phyloP scores from a whole-genome alignment of 345 rosid genomes.

The Aquilaria yunnanensis region DNA sequence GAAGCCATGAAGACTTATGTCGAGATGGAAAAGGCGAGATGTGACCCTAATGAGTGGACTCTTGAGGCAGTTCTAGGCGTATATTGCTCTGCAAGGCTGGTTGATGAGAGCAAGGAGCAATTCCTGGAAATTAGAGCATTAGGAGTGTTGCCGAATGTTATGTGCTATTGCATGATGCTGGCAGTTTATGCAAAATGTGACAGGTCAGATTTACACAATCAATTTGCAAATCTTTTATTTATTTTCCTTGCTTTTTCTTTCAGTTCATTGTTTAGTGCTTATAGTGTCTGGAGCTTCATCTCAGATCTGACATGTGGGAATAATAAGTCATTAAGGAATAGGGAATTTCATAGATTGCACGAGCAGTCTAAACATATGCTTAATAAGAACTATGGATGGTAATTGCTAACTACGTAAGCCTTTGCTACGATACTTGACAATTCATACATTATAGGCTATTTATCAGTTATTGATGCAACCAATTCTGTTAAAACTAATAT shows the following conservation, averaged over 20 bases:
- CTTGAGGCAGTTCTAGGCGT: constrained; percentile 88
- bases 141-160: constrained; percentile 76
- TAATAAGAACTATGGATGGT: no score
- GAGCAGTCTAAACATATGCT: no score
- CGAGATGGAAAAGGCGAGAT: constrained; percentile 81
- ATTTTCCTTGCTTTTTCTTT: background rate
- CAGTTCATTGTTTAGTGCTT: constrained; percentile 1
- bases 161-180: constrained; percentile 91
- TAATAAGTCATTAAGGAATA: no score
- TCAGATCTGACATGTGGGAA: no score
- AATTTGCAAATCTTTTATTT: constrained; percentile 2
- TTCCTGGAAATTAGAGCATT: constrained; percentile 80
- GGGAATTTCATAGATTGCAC: no score
- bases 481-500: no score
- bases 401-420: no score
- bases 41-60: constrained; percentile 78
- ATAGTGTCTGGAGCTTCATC: no score
- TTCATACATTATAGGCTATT: no score
- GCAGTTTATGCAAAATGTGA: constrained; percentile 79
- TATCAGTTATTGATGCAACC: no score
- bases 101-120: constrained; percentile 90
- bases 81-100: constrained; percentile 75
- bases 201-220: constrained; percentile 48
- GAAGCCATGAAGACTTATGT: constrained; percentile 86
- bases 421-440: no score